Conservation (phyloP, 2,329 filamentous ascomycete species). For the Westerdykella aurantiaca region DNA sequence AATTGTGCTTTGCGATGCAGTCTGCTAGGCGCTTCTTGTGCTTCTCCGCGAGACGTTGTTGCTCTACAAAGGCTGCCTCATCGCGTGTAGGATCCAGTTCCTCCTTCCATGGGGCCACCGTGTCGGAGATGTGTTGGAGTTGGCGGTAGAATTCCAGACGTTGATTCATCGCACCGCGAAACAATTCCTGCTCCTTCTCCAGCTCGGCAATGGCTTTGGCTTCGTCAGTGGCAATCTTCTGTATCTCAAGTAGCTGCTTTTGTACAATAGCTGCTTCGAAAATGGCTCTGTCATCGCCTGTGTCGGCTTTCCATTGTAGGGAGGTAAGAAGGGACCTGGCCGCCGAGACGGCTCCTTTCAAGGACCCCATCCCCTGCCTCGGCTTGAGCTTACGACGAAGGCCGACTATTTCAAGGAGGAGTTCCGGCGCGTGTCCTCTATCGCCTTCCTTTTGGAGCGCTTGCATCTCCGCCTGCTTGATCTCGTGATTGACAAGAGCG, state of each 20-base stretch:
- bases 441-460: conserved; percentile 60
- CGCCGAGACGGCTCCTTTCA: conserved; percentile 65
- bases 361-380: conserved; percentile 51
- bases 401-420: conserved; percentile 52
- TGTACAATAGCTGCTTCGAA: conserved; percentile 62
- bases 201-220: conserved; percentile 47
- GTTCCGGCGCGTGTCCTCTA: conserved; percentile 65
- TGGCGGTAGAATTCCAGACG: conserved; percentile 87
- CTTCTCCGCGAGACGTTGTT: conserved; percentile 45
- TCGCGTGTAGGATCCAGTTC: conserved; percentile 54
- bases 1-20: conserved; percentile 68
- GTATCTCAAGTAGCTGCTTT: conserved; percentile 56
- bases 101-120: conserved; percentile 68
- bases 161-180: conserved; percentile 73
- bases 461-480: conserved; percentile 53
- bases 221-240: conserved; percentile 48
- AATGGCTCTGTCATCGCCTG: conserved; percentile 50
- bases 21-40: conserved; percentile 55
- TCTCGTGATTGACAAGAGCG: conserved; percentile 67
- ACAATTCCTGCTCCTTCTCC: conserved; percentile 68
- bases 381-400: conserved; percentile 48
- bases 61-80: conserved; percentile 40
- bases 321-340: conserved; percentile 59
- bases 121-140: conserved; percentile 85
- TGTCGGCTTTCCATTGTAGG: conserved; percentile 54